phyloP scores from a whole-genome alignment of 352 stramenopile genomes.

The Phytophthora agathidicida region DNA sequence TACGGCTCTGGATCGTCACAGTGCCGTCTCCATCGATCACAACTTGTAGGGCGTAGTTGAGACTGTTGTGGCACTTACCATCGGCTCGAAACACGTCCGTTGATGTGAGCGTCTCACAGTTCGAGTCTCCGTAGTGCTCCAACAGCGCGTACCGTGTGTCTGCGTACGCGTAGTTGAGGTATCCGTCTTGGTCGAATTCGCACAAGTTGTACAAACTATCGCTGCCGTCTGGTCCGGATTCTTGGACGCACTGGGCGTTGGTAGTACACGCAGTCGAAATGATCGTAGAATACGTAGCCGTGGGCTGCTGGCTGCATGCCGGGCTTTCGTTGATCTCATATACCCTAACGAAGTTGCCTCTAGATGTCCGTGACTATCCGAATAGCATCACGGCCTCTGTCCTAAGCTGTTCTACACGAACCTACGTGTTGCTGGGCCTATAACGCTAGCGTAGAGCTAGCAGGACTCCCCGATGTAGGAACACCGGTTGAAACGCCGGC shows the following conservation, averaged over 20 bases:
- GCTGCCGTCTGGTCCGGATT: conserved; percentile 3
- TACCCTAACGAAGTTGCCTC: too few species aligned
- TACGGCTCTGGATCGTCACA: conserved; percentile 2
- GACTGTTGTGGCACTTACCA: conserved; percentile 17
- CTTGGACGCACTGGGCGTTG: background rate
- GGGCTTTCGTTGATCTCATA: conserved; percentile 16
- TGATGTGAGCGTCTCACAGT: conserved; percentile 5
- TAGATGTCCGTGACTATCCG: too few species aligned
- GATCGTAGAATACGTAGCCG: conserved; percentile 13
- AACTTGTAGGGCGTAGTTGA: conserved; percentile 16
- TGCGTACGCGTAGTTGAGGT: conserved; percentile 8
- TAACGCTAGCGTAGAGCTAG: too few species aligned
- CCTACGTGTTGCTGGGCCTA: too few species aligned
- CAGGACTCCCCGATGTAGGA: too few species aligned
- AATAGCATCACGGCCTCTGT: too few species aligned
- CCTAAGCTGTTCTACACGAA: too few species aligned
- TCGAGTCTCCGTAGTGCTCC: conserved; percentile 5
- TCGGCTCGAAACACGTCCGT: conserved; percentile 13
- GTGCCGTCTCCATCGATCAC: background rate
- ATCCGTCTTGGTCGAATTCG: conserved; percentile 3
- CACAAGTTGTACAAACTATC: conserved; percentile 4
- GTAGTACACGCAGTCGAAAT: background rate
- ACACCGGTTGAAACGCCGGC: too few species aligned
- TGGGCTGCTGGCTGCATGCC: background rate
- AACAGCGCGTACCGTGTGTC: conserved; percentile 9